phyloP scores from a whole-genome alignment of 2,329 filamentous ascomycete genomes.

The Clonostachys byssicola region DNA sequence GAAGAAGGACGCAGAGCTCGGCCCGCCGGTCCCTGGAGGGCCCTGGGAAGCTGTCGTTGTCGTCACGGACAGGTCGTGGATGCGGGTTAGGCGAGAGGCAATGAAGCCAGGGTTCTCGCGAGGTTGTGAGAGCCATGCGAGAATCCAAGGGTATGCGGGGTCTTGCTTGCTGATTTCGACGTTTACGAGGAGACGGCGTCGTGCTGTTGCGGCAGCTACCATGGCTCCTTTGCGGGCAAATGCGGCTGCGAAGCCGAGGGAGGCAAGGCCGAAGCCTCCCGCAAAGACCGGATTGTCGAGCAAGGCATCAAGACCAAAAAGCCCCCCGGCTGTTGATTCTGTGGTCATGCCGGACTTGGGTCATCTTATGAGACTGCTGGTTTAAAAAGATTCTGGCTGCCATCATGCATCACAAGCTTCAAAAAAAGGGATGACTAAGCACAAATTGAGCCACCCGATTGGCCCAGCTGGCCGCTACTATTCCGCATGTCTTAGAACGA shows the following conservation, averaged over 20 bases:
- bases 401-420: too few relatives aligned
- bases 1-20: constrained; percentile 75
- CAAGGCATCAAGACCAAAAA: constrained; percentile 50
- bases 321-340: constrained; percentile 16
- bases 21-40: constrained; percentile 56
- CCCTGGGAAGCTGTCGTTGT: constrained; percentile 57
- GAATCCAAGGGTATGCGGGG: constrained; percentile 87
- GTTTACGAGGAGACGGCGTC: constrained; percentile 85
- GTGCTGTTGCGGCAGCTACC: constrained; percentile 67
- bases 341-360: constrained; percentile 1
- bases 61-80: constrained; percentile 55
- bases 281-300: constrained; percentile 62
- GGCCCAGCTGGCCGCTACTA: too few relatives aligned
- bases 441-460: not conserved
- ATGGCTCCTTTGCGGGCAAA: constrained; percentile 76
- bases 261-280: constrained; percentile 84
- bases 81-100: constrained; percentile 51
- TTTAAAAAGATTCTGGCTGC: too few relatives aligned
- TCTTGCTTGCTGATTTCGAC: constrained; percentile 95
- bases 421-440: not conserved
- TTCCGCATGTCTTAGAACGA: too few relatives aligned
- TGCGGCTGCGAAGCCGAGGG: constrained; percentile 76
- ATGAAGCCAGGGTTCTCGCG: constrained; percentile 61
- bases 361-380: too few relatives aligned
- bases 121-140: constrained; percentile 89